Evolutionary conservation across 1,139 yeast genomes (phyloP), one percentile per base, ranked within the genome.

Genomic region (Kazachstania sp.): DNA sequence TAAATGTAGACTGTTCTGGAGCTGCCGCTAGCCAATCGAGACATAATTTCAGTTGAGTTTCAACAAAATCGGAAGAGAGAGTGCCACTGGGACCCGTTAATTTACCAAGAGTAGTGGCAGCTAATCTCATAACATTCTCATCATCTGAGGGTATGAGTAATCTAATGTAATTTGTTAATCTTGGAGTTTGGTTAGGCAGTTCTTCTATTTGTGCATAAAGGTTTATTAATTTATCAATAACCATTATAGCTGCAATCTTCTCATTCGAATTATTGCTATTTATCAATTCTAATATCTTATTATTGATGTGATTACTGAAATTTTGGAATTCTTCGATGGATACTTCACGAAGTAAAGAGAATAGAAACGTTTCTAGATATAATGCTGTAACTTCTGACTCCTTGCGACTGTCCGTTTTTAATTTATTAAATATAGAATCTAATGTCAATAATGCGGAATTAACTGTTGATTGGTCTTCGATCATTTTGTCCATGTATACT

Each of bases 21-120:
- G 66, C 59, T 18, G 82, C 74, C 49, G 84, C 88, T 35, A 92
- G 74, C 95, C 97, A 85, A 64, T 92, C 97, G 46, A 90, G 74
- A 43, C 96, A 88, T 48, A 88, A 74, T 61, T 85, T 86, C n/a
- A 94, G 92, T 63, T 92, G 97, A 57, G 80, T 86, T 54, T 90
- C 97, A 30, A 92, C 97, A 65, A 92, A 83, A 49, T 90, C 97
- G 1, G 95, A 88, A 0, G 95, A 86, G 47, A 88, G 70, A 1
- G 94, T 79, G 1, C 95, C 94, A 23, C 95, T 95, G 0, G 95
- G 90, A 2, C 83, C 79, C 0, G 97, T 95, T 54, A 92, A 71
- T 57, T 83, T 84, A 6, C 97, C 97, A 56, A 92, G 72, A 0
- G 95, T 86, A 46, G 75, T 75, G 1, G 95, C 87, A 2, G 97